Evolutionary conservation across 768 basidiomycete genomes (phyloP), one percentile per base, ranked within the genome.

Genomic region (Hericium coralloides): DNA sequence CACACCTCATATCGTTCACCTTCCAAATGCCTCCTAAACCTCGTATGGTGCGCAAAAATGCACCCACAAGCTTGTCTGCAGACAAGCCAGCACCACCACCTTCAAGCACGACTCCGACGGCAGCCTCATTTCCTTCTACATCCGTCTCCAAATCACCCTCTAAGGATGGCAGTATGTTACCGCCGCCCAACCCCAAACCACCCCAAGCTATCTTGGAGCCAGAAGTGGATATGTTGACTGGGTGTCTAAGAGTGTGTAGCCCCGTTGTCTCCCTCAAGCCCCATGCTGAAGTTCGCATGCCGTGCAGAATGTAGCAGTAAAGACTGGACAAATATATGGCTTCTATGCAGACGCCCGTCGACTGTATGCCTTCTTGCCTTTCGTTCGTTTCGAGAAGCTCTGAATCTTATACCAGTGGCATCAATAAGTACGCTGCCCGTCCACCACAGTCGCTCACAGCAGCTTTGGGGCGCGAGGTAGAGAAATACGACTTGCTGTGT

Each of bases 401-500:
- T 18, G 12, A 22, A 8, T 22, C 20, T 7, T 49, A 18, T 20
- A 15, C 15, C 18, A 89, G 88, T 47, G 79, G 78, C 12, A 77
- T 89, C 48, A 73, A 78, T 51, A 77, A 77, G 52, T 75, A 84
- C 62, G 78, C 80, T 2, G 76, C 79, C 3, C 69, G 76, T 57
- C 87, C 89, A 23, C 87, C 88, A 10, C 81, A 73, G n/a, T 76
- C 83, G 22, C 66, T 90, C 12, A 82, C 79, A 3, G 73, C 81
- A 3, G 76, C 85, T 17, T 74, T 92, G 37, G 84, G 88, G 15
- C 80, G 80, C 38, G 87, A 89, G 64, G 73, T 90, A 3, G 87
- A 91, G 66, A 85, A 80, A 64, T 92, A 86, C 62, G 88, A 92
- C 64, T 87, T 89, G 63, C 60, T 90, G 4, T 89, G 87, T 63